These are phyloP conservation scores for Colletotrichum filicis DNA, from an alignment of 2,329 filamentous ascomycete species.

Conservation along the genomic window DNA sequence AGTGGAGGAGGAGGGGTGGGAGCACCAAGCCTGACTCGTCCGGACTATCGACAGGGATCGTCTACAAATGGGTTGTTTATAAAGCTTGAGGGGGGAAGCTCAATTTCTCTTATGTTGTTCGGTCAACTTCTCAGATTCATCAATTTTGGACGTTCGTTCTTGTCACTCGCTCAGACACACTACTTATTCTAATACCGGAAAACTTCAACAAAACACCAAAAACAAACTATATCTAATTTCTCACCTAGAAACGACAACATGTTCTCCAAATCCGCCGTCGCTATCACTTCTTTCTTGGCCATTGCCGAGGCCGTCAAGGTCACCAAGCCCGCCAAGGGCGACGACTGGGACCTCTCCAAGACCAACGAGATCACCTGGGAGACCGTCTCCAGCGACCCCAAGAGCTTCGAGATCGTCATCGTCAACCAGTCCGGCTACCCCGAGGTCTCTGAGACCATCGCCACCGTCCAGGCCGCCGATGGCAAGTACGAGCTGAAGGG, in stretches of 20 bases:
- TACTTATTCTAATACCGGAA: constrained; percentile 26
- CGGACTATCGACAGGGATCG: constrained; percentile 20
- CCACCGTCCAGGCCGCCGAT: constrained; percentile 29
- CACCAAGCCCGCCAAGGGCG: constrained; percentile 28
- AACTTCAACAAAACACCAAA: background rate
- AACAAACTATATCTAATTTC: constrained; percentile 1
- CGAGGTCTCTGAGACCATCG: constrained; percentile 3
- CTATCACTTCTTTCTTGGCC: constrained; percentile 29
- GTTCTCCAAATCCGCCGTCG: constrained; percentile 30
- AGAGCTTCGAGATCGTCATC: constrained; percentile 26
- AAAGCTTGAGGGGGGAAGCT: constrained; percentile 25
- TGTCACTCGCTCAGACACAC: constrained; percentile 31
- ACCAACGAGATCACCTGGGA: constrained; percentile 33
- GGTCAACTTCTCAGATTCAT: constrained; percentile 26
- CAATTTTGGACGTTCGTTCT: constrained; percentile 28
- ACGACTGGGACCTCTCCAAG: constrained; percentile 29
- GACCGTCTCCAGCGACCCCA: constrained; percentile 26
- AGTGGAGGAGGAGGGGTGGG: constrained; percentile 10
- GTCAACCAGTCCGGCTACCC: constrained; percentile 26
- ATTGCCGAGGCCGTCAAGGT: constrained; percentile 29
- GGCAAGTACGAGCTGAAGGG: constrained; percentile 34
- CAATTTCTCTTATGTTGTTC: background rate
- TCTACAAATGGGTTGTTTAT: constrained; percentile 21
- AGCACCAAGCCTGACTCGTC: constrained; percentile 23
- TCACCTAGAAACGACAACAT: constrained; percentile 17